phyloP scores from a whole-genome alignment of 192 early-diverging fungal species.

The Coemansia sp. region DNA sequence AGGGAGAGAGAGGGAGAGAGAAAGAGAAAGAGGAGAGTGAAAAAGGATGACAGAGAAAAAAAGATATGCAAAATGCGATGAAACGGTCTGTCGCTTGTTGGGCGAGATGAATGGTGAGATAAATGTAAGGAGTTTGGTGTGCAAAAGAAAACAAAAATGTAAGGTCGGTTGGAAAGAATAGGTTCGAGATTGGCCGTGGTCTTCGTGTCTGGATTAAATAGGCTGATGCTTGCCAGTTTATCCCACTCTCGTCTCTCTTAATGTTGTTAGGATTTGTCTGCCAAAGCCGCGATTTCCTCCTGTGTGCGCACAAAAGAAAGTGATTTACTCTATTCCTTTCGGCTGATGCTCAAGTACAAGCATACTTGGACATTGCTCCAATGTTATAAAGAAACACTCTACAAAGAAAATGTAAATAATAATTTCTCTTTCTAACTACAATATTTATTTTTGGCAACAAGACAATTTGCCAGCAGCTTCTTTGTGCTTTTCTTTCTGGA shows the following conservation, averaged over 20 bases:
- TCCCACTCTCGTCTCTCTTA: neutral
- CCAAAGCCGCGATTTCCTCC: neutral
- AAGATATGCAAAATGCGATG: no score
- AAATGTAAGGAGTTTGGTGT: no score
- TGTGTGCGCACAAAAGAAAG: neutral
- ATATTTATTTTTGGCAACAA: neutral
- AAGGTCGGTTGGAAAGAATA: no score
- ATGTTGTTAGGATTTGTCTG: neutral
- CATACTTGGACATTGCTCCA: no score
- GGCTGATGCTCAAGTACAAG: neutral
- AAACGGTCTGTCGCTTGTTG: no score
- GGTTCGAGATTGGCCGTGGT: no score
- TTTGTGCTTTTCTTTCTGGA: neutral
- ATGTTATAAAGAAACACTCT: neutral
- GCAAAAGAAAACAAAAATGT: no score
- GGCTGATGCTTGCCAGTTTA: neutral
- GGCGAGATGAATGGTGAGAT: no score
- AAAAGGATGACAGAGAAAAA: no score
- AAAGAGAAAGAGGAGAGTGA: no score
- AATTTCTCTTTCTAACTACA: neutral
- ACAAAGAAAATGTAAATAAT: constrained; percentile 4
- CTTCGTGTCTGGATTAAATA: neutral
- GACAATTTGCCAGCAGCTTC: neutral
- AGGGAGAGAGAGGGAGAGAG: no score
- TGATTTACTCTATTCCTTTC: neutral